Evolutionary conservation across 345 rosid genomes (phyloP).

Genomic region (Populus nigra): DNA sequence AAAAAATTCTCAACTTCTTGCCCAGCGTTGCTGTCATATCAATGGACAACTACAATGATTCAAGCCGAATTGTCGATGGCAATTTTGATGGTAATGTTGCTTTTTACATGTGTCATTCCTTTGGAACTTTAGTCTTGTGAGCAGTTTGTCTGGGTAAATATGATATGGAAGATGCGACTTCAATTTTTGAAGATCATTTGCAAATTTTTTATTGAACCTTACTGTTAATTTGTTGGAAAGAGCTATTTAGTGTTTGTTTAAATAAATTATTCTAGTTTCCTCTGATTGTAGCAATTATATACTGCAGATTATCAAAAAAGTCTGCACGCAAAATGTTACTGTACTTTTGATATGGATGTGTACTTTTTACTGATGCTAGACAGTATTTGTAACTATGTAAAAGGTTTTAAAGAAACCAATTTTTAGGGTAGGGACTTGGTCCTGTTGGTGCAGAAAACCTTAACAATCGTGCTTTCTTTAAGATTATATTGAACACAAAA

Average conservation of each 20-base stretch:
- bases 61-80: constrained; percentile 89
- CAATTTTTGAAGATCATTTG: background rate
- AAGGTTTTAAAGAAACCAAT: background rate
- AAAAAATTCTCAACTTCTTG: constrained; percentile 80
- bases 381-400: background rate
- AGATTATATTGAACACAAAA: background rate
- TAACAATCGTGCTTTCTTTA: background rate
- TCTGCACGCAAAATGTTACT: background rate
- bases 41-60: constrained; percentile 90
- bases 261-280: background rate
- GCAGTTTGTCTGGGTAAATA: background rate
- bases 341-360: background rate
- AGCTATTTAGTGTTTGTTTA: background rate
- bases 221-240: background rate
- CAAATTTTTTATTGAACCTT: background rate
- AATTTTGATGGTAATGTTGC: constrained; percentile 76
- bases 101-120: background rate
- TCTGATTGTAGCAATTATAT: background rate
- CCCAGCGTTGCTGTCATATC: constrained; percentile 90
- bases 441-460: background rate
- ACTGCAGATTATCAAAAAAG: background rate
- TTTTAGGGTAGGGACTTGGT: background rate
- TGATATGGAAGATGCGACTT: background rate
- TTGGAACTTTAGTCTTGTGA: background rate
- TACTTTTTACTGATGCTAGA: background rate